A percentile compares a stretch with the other conserved stretches of the same genome.
Evolutionary conservation across 2,329 filamentous ascomycete genomes (phyloP).

Genomic region (Cytospora mali): DNA sequence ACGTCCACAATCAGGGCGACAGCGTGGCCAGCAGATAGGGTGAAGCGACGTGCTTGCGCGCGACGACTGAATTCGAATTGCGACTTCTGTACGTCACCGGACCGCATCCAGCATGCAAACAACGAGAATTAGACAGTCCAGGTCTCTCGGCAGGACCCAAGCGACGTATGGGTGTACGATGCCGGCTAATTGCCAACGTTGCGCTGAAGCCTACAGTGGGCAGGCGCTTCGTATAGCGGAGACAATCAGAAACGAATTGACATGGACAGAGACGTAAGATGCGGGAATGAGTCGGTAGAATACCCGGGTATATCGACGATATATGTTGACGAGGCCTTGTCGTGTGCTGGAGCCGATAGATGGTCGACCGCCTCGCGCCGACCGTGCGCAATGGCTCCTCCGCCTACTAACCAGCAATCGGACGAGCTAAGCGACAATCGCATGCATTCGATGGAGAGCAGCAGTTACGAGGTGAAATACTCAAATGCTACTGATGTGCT

Average conservation of each 20-base stretch:
- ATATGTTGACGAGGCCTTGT: not conserved
- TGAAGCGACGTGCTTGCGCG: not conserved
- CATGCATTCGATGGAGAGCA: not conserved
- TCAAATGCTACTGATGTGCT: not conserved
- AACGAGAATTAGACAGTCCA: not conserved
- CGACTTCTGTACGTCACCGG: not conserved
- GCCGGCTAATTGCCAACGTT: not conserved
- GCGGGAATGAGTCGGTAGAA: not conserved
- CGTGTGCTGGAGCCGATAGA: not conserved
- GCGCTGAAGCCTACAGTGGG: not conserved
- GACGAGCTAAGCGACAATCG: not conserved
- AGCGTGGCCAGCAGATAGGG: not conserved
- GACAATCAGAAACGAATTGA: not conserved
- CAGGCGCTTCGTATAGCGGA: not conserved
- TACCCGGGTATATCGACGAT: not conserved
- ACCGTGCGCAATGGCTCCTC: constrained; percentile 16
- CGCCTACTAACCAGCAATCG: constrained; percentile 5
- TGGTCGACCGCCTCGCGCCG: constrained; percentile 1
- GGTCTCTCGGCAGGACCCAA: not conserved
- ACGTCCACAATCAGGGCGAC: not conserved
- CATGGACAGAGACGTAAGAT: not conserved
- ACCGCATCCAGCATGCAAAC: not conserved
- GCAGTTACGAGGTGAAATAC: not conserved
- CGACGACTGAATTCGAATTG: not conserved
- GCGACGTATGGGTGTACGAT: not conserved